phyloP scores from a whole-genome alignment of 2,329 filamentous ascomycete species.

The Fusarium vanettenii region DNA sequence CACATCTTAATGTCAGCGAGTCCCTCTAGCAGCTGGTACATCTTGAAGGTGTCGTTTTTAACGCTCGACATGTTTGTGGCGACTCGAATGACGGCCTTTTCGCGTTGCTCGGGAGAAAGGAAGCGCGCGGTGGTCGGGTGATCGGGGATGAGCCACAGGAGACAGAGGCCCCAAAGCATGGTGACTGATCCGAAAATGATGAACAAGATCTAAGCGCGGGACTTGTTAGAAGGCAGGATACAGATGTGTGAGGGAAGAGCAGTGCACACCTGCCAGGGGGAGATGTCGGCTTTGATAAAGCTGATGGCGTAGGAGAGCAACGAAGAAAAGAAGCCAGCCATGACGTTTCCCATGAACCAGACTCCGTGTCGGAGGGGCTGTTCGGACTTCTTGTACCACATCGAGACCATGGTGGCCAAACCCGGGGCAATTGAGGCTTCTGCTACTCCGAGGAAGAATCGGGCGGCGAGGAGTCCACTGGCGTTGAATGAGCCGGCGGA shows the following conservation, averaged over 20 bases:
- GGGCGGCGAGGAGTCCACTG: conserved; percentile 43
- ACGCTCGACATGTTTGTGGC: background rate
- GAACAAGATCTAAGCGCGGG: conserved; percentile 23
- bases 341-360: conserved; percentile 50
- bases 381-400: conserved; percentile 50
- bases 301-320: conserved; percentile 47
- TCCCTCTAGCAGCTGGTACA: background rate
- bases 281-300: conserved; percentile 36
- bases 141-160: conserved; percentile 17
- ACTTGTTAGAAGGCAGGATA: background rate
- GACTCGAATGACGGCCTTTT: background rate
- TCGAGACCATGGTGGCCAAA: conserved; percentile 44
- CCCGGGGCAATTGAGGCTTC: conserved; percentile 48
- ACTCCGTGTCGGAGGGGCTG: conserved; percentile 46
- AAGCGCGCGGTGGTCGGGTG: background rate
- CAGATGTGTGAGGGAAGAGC: accelerated
- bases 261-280: conserved; percentile 44
- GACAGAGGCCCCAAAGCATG: conserved; percentile 23
- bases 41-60: background rate
- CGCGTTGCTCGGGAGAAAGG: background rate
- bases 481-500: conserved; percentile 52
- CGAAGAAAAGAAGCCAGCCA: conserved; percentile 44
- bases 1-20: background rate
- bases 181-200: conserved; percentile 40
- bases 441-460: conserved; percentile 49